Conservation (phyloP, 176 grass and related monocot species). For the Raddia distichophylla region DNA sequence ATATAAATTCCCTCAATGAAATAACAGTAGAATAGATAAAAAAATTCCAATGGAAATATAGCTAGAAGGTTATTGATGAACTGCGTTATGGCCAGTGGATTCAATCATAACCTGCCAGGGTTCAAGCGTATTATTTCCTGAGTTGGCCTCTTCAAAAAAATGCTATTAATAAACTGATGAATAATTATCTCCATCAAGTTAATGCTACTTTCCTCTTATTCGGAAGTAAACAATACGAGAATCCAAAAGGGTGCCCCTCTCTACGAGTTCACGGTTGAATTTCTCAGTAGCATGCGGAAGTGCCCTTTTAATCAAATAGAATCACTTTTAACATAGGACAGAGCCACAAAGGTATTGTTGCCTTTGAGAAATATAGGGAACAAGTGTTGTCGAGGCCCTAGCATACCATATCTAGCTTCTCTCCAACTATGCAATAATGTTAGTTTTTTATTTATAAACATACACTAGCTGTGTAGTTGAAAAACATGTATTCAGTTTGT, state of each 20-base stretch:
- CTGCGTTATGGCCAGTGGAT: no score
- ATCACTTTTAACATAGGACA: background rate
- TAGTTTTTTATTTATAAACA: background rate
- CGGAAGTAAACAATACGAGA: background rate
- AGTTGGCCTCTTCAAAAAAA: no score
- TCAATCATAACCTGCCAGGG: no score
- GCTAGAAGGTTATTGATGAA: background rate
- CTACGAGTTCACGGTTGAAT: background rate
- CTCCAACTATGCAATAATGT: background rate
- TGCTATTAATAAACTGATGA: background rate
- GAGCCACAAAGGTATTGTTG: background rate
- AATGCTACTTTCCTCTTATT: slow-evolving; percentile 3
- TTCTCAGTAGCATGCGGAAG: background rate
- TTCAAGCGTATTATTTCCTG: no score
- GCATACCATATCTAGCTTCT: background rate
- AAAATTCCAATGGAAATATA: background rate
- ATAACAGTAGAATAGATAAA: background rate
- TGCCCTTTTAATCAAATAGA: background rate
- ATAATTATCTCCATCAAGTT: background rate
- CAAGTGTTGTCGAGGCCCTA: background rate
- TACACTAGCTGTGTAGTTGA: background rate
- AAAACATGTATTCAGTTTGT: slow-evolving; percentile 20
- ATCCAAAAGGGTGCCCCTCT: background rate
- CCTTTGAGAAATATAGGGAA: background rate
- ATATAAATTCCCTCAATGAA: background rate